Evolutionary conservation across 495 filamentous ascomycete species (phyloP).

Genomic region (Talaromyces stipitatus): DNA sequence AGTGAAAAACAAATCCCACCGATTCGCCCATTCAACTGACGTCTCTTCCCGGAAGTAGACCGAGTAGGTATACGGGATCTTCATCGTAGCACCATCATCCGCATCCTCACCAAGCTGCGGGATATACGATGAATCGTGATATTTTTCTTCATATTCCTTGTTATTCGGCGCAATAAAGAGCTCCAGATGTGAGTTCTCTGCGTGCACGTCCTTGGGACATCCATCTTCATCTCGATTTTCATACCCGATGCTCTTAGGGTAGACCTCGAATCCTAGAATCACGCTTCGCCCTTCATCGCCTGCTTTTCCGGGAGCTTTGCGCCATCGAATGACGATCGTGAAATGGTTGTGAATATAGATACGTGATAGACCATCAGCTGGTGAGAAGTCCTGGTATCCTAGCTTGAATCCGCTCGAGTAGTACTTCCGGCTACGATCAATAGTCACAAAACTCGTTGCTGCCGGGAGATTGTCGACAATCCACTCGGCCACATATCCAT

Average conservation of each 20-base stretch:
- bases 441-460: slow-evolving; percentile 86
- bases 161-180: slow-evolving; percentile 58
- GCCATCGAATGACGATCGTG: slow-evolving; percentile 80
- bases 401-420: slow-evolving; percentile 96
- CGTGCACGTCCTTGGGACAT: slow-evolving; percentile 59
- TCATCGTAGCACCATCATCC: slow-evolving; percentile 63
- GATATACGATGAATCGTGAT: slow-evolving; percentile 53
- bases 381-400: slow-evolving; percentile 64
- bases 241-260: slow-evolving; percentile 73
- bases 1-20: slow-evolving; percentile 92
- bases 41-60: slow-evolving; percentile 87
- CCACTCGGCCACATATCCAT: slow-evolving; percentile 91
- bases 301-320: slow-evolving; percentile 59
- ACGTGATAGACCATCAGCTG: slow-evolving; percentile 50
- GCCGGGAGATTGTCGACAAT: slow-evolving; percentile 94
- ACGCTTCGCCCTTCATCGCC: slow-evolving; percentile 70
- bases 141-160: slow-evolving; percentile 47
- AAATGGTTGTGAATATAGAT: slow-evolving; percentile 90
- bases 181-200: slow-evolving; percentile 56
- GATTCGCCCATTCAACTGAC: slow-evolving; percentile 72
- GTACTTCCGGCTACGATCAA: slow-evolving; percentile 82
- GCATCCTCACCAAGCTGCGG: slow-evolving; percentile 46
- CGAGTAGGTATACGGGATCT: slow-evolving; percentile 85
- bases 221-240: slow-evolving; percentile 51
- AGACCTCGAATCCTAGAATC: slow-evolving; percentile 89